These are phyloP conservation scores for Chrysanthemum seticuspe DNA, from an alignment of 129 eudicot species.

Conservation along the genomic window DNA sequence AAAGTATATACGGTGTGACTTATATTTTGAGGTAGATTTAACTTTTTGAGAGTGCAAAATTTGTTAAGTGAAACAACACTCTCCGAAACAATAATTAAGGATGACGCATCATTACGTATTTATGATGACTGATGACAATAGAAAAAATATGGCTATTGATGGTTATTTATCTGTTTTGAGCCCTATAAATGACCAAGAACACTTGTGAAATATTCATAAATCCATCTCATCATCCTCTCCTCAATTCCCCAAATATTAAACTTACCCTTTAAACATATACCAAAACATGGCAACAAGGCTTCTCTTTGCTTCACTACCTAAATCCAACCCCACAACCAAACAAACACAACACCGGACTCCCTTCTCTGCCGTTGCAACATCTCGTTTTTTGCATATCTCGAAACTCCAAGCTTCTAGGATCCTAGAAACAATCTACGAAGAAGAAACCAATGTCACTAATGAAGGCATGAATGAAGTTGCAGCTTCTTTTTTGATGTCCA, in stretches of 20 bases:
- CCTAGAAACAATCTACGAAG: conserved; percentile 30
- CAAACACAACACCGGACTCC: conserved; percentile 26
- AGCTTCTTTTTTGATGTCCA: conserved; percentile 20
- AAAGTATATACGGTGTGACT: neutral
- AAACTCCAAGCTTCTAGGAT: conserved; percentile 9
- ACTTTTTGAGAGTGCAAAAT: neutral
- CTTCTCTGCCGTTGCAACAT: conserved; percentile 28
- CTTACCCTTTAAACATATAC: neutral
- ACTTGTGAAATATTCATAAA: conserved; percentile 16
- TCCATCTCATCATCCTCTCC: conserved; percentile 1
- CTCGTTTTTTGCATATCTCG: conserved; percentile 9
- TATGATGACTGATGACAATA: neutral
- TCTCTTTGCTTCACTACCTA: conserved; percentile 24
- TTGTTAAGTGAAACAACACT: neutral
- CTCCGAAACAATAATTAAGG: neutral
- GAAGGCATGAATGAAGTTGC: conserved; percentile 21
- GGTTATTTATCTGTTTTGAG: neutral
- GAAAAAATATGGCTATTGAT: neutral
- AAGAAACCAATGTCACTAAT: neutral
- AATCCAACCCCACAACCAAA: conserved; percentile 26
- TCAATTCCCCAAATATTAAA: neutral
- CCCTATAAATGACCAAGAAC: conserved; percentile 20
- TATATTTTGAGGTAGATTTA: neutral
- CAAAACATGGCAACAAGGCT: conserved; percentile 33
- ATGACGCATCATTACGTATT: neutral